phyloP scores from a whole-genome alignment of 805 yeast species.

The Allodekkera sacchari region DNA sequence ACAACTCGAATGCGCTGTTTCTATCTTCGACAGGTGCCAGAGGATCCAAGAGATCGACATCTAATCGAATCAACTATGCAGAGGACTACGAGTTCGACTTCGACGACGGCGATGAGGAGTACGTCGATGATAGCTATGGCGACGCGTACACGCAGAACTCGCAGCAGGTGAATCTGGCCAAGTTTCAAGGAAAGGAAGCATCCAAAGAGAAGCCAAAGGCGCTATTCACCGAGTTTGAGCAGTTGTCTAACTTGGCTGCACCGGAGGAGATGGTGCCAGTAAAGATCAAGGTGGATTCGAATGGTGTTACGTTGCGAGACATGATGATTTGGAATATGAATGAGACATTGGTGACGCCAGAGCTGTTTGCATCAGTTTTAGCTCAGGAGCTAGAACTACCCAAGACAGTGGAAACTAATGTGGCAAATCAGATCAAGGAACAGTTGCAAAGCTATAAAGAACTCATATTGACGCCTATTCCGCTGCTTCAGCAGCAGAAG shows the following conservation, averaged over 20 bases:
- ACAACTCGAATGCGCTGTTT: slow-evolving; percentile 65
- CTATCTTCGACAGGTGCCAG: slow-evolving; percentile 71
- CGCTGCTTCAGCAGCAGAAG: slow-evolving; percentile 20
- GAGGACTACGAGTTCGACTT: slow-evolving; percentile 60
- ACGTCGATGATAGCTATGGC: slow-evolving; percentile 31
- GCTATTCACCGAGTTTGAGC: slow-evolving; percentile 25
- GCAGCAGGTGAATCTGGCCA: slow-evolving; percentile 17
- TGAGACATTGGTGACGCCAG: slow-evolving; percentile 62
- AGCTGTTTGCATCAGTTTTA: slow-evolving; percentile 63
- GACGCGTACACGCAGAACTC: slow-evolving; percentile 4
- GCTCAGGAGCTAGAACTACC: slow-evolving; percentile 83
- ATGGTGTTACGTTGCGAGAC: slow-evolving; percentile 48
- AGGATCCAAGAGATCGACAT: slow-evolving; percentile 61
- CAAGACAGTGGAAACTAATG: slow-evolving; percentile 48
- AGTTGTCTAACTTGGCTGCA: slow-evolving; percentile 25
- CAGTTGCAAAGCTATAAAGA: slow-evolving; percentile 73
- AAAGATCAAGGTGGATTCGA: slow-evolving; percentile 51
- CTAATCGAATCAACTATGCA: slow-evolving; percentile 66
- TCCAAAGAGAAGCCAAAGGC: slow-evolving; percentile 28
- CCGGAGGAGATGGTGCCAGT: slow-evolving; percentile 55
- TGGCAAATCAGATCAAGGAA: slow-evolving; percentile 63
- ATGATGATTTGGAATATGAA: slow-evolving; percentile 67
- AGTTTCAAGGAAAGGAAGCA: slow-evolving; percentile 32
- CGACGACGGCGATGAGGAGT: slow-evolving; percentile 17
- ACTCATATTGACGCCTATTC: slow-evolving; percentile 45